Evolutionary conservation across 1,139 yeast species (phyloP).

Genomic region (Hanseniaspora sp.): DNA sequence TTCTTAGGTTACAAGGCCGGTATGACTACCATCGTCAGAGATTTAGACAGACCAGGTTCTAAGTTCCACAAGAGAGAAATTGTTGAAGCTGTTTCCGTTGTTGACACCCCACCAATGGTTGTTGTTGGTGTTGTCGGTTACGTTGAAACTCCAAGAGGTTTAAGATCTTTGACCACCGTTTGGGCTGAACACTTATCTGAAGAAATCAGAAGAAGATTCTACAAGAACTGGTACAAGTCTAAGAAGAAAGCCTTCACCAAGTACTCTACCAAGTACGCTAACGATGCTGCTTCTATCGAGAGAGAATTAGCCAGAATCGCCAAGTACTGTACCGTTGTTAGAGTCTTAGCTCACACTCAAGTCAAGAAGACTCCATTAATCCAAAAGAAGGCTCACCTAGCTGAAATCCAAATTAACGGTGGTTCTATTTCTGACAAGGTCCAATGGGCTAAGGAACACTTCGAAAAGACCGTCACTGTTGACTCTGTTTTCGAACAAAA

Average conservation of each 20-base stretch:
- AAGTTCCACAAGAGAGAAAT: slow-evolving; percentile 99
- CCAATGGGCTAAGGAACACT: slow-evolving; percentile 97
- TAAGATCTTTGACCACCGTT: slow-evolving; percentile 97
- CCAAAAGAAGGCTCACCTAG: slow-evolving; percentile 99
- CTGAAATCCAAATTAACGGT: slow-evolving; percentile 99
- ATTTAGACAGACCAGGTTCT: slow-evolving; percentile 99
- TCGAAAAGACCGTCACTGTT: slow-evolving; percentile 95
- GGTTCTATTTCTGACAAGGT: slow-evolving; percentile 97
- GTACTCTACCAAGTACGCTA: slow-evolving; percentile 97
- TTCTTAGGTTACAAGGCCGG: slow-evolving; percentile 99
- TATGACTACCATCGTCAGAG: slow-evolving; percentile 99
- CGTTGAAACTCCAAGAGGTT: slow-evolving; percentile 99
- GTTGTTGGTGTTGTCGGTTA: slow-evolving; percentile 99
- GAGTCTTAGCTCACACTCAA: slow-evolving; percentile 99
- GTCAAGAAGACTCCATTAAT: slow-evolving; percentile 97
- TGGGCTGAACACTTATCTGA: slow-evolving; percentile 99
- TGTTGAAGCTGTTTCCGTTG: slow-evolving; percentile 98
- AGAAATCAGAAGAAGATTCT: slow-evolving; percentile 99
- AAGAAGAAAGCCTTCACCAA: slow-evolving; percentile 99
- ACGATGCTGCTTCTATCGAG: slow-evolving; percentile 78
- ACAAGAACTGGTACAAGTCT: slow-evolving; percentile 99
- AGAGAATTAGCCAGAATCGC: slow-evolving; percentile 96
- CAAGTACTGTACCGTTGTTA: slow-evolving; percentile 97
- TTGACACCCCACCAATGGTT: slow-evolving; percentile 98
- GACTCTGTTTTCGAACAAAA: slow-evolving; percentile 95